These are phyloP conservation scores for Elaeis guineensis DNA, from an alignment of 176 grass and related monocot genomes.

Conservation along the genomic window DNA sequence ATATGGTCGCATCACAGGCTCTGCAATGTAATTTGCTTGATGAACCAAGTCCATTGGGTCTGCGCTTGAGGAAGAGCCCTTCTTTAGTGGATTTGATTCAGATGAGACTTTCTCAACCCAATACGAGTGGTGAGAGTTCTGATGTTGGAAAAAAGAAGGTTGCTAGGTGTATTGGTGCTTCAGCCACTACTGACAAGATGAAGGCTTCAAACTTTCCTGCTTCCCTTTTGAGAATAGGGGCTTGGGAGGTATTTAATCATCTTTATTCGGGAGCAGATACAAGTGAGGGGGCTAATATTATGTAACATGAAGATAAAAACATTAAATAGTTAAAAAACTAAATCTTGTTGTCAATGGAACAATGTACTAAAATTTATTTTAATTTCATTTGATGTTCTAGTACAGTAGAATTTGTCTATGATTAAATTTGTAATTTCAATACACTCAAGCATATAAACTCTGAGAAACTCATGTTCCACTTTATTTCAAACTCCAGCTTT, in stretches of 20 bases:
- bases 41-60: constrained; percentile 61
- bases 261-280: too few species aligned
- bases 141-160: constrained; percentile 7
- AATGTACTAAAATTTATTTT: too few species aligned
- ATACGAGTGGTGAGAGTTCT: background rate
- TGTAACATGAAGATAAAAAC: too few species aligned
- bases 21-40: constrained; percentile 34
- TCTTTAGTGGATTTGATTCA: constrained; percentile 82
- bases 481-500: too few species aligned
- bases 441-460: too few species aligned
- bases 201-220: constrained; percentile 77
- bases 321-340: too few species aligned
- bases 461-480: too few species aligned
- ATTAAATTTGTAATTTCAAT: too few species aligned
- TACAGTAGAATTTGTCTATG: too few species aligned
- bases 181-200: constrained; percentile 41
- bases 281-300: too few species aligned
- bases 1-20: constrained; percentile 17
- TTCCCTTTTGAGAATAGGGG: constrained; percentile 56
- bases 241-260: constrained; percentile 48
- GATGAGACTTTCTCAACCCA: constrained; percentile 57
- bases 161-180: background rate
- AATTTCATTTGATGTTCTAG: too few species aligned
- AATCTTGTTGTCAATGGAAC: too few species aligned
- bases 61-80: constrained; percentile 72